A percentile compares a stretch with the other conserved stretches of the same genome.
phyloP scores from a whole-genome alignment of 2,329 filamentous ascomycete species.

The Hawksworthiomyces lignivorus region DNA sequence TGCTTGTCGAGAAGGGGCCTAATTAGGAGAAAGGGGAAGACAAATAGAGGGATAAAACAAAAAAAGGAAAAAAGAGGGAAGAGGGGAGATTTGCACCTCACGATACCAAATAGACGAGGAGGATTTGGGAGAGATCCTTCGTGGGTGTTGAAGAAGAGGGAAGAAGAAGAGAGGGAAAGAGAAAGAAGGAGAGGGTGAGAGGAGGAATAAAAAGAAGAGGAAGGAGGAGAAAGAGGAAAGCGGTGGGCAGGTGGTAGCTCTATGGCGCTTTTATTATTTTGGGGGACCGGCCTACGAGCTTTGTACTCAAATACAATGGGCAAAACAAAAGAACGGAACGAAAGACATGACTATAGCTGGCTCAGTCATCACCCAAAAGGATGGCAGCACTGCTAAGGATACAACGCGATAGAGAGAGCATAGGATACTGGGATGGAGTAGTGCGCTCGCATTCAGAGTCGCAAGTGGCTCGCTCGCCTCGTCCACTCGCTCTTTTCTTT shows the following conservation, averaged over 20 bases:
- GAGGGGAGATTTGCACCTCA: slow-evolving; percentile 25
- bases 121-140: slow-evolving; percentile 34
- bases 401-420: too few relatives aligned
- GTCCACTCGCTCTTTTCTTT: too few relatives aligned
- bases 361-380: too few relatives aligned
- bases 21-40: slow-evolving; percentile 1
- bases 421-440: too few relatives aligned
- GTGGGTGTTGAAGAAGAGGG: slow-evolving; percentile 38
- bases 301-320: too few relatives aligned
- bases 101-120: slow-evolving; percentile 34
- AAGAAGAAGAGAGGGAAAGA: slow-evolving; percentile 20
- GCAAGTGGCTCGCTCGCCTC: too few relatives aligned
- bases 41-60: slow-evolving; percentile 4
- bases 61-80: slow-evolving; percentile 4
- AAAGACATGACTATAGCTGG: too few relatives aligned
- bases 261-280: slow-evolving; percentile 15
- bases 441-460: too few relatives aligned
- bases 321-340: too few relatives aligned
- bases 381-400: too few relatives aligned
- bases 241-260: slow-evolving; percentile 16
- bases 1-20: slow-evolving; percentile 4
- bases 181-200: slow-evolving; percentile 11
- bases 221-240: slow-evolving; percentile 18
- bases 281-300: too few relatives aligned
- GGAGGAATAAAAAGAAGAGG: slow-evolving; percentile 8